A percentile compares a stretch with the other conserved stretches of the same genome.
Conservation (phyloP, 306 rosid genomes). For the Casuarina cunninghamiana region DNA sequence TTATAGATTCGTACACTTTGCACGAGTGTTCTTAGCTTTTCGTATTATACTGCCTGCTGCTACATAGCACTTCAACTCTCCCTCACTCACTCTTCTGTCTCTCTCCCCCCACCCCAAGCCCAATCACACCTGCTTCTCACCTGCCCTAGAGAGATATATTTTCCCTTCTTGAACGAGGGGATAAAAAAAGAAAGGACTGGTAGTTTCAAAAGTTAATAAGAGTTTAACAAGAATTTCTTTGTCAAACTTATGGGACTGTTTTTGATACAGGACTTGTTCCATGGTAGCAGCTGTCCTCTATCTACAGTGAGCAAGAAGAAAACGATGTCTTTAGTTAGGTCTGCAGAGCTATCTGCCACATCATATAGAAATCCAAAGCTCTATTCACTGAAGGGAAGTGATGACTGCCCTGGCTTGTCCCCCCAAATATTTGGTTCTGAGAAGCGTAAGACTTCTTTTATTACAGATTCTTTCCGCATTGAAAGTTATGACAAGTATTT, state of each 20-base stretch:
- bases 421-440: constrained; percentile 50
- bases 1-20: neutral
- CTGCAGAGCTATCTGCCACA: constrained; percentile 54
- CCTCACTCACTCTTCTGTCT: neutral
- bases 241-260: constrained; percentile 17
- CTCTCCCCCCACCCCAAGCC: neutral
- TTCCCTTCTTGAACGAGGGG: constrained; percentile 1
- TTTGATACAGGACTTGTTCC: constrained; percentile 23
- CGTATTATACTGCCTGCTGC: neutral
- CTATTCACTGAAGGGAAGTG: constrained; percentile 61
- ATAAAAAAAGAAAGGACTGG: neutral
- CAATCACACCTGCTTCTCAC: neutral
- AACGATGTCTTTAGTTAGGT: constrained; percentile 70
- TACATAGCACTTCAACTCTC: constrained; percentile 5
- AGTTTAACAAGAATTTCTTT: constrained; percentile 14
- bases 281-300: constrained; percentile 23
- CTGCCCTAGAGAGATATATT: too few species aligned
- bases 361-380: constrained; percentile 64
- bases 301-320: constrained; percentile 29
- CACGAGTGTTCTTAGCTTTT: neutral
- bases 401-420: constrained; percentile 48
- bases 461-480: constrained; percentile 55
- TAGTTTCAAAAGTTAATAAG: constrained; percentile 20
- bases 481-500: constrained; percentile 86
- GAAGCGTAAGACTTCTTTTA: constrained; percentile 43